A percentile compares a stretch with the other conserved stretches of the same genome.
These are phyloP conservation scores for Selenicereus undatus DNA, from an alignment of 148 eudicot species.

Conservation along the genomic window DNA sequence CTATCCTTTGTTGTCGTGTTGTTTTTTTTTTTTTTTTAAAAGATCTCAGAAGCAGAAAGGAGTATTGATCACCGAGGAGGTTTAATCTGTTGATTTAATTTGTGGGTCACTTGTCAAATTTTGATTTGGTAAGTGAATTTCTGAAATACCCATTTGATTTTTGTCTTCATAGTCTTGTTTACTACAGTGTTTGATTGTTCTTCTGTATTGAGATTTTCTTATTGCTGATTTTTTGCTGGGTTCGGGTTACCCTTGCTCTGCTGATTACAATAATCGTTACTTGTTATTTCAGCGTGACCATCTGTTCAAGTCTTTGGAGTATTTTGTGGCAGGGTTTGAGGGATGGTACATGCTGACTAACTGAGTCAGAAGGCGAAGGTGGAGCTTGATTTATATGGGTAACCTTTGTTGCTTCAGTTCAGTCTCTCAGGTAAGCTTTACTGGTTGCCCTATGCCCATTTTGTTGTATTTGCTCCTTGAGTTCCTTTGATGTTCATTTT, in stretches of 20 bases:
- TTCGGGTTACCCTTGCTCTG: background rate
- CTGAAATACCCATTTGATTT: conserved; percentile 17
- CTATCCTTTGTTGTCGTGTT: too few relatives aligned
- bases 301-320: conserved; percentile 22
- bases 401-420: conserved; percentile 53
- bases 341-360: conserved; percentile 39
- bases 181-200: background rate
- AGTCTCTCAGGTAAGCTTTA: conserved; percentile 40
- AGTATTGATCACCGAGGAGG: conserved; percentile 10
- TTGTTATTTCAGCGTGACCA: conserved; percentile 15
- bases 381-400: conserved; percentile 44
- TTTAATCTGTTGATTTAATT: conserved; percentile 13
- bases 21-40: too few relatives aligned
- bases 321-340: conserved; percentile 11
- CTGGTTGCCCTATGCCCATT: background rate
- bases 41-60: background rate
- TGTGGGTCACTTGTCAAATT: background rate
- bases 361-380: conserved; percentile 30
- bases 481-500: background rate
- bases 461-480: background rate
- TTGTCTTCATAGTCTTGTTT: background rate
- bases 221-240: background rate
- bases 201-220: background rate
- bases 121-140: conserved; percentile 27
- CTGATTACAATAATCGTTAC: conserved; percentile 18